Conservation (phyloP, 1,284 basidiomycete species). For the Cutaneotrichosporon sp. region DNA sequence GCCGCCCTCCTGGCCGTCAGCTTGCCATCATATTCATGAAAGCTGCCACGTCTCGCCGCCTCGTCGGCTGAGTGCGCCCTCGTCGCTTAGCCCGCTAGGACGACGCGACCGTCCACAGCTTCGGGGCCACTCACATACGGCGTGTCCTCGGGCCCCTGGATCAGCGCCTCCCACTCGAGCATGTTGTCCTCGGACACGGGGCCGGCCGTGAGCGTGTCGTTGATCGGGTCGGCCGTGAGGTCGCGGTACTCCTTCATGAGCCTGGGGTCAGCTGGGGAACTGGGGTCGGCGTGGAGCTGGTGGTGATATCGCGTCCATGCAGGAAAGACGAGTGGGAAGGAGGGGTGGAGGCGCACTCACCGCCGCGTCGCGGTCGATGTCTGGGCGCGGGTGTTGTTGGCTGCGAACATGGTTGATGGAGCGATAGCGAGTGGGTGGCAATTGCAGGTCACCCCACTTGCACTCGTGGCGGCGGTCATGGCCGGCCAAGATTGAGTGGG, state of each 20-base stretch:
- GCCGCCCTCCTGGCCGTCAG: constrained; percentile 76
- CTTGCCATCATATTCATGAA: too few species aligned
- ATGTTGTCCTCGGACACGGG: constrained; percentile 88
- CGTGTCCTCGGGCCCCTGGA: constrained; percentile 94
- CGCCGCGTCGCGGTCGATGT: constrained; percentile 49
- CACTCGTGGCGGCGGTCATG: too few species aligned
- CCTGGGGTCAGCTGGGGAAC: constrained; percentile 46
- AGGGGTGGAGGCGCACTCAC: constrained; percentile 26
- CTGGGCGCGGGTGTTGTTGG: constrained; percentile 41
- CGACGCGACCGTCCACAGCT: too few species aligned
- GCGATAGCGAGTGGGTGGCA: constrained; percentile 5
- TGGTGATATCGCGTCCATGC: neutral
- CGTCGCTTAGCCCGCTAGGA: too few species aligned
- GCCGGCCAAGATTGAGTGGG: too few species aligned
- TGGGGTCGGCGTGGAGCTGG: neutral
- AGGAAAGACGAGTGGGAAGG: too few species aligned
- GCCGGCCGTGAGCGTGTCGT: constrained; percentile 90
- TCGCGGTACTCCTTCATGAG: constrained; percentile 94
- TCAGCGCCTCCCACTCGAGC: constrained; percentile 97
- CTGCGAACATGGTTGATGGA: constrained; percentile 10
- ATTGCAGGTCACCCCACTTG: constrained; percentile 3
- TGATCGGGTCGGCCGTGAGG: constrained; percentile 62
- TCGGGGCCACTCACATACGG: constrained; percentile 71
- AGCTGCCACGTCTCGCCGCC: too few species aligned
- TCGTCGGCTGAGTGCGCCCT: too few species aligned